Evolutionary conservation across 306 rosid genomes (phyloP).

Genomic region (Vigna trinervia): DNA sequence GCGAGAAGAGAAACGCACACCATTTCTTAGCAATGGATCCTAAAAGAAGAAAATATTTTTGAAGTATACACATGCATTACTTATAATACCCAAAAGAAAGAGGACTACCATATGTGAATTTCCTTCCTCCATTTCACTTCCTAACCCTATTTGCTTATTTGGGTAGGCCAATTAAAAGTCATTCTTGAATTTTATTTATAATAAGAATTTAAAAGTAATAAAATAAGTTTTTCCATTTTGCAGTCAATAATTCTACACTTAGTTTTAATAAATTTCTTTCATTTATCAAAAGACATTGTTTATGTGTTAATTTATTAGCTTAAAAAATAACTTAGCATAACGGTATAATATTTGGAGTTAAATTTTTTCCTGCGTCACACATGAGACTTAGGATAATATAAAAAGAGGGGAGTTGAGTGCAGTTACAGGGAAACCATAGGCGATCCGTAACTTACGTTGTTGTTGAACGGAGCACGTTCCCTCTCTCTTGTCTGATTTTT

Average conservation of each 20-base stretch:
- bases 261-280: no score
- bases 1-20: background rate
- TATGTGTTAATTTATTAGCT: no score
- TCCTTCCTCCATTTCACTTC: background rate
- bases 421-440: slow-evolving; percentile 32
- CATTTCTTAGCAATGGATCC: slow-evolving; percentile 19
- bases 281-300: no score
- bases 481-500: background rate
- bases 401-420: background rate
- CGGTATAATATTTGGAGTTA: background rate
- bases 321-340: background rate
- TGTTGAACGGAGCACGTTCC: slow-evolving; percentile 39
- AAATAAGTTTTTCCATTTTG: background rate
- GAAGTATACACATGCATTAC: background rate
- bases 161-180: no score
- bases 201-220: background rate
- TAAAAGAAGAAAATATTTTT: background rate
- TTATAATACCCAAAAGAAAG: background rate
- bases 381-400: background rate
- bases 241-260: no score
- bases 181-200: background rate
- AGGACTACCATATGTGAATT: background rate
- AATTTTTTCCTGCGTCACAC: background rate
- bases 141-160: background rate
- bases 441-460: slow-evolving; percentile 53